Base-by-base conservation (phyloP, 305 asterid genomes). In the Solanum hybrid region DNA sequence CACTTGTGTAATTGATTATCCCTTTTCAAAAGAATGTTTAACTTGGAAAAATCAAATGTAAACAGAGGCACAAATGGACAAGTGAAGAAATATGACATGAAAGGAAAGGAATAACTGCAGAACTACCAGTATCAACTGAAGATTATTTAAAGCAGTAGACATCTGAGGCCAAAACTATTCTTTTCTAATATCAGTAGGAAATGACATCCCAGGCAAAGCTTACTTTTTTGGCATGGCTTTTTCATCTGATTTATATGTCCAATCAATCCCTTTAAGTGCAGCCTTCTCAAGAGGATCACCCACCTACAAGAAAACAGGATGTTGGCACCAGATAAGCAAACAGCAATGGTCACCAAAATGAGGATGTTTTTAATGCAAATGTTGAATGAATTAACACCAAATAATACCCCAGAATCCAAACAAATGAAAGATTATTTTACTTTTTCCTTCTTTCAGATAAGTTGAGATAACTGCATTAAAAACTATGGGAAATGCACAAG, bases 281-380 rank as follows among this genome's bases (percentile, higher is more conserved):
- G 99, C 99, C 93, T 96, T 96, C 93, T 97, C 99, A 93, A 97
- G 99, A 90, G 99, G 99, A 93, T 97, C 99, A 29, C 99, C 99
- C 89, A 97, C 99, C 99, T 97, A 93, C 90, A 90, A 84, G 73
- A 13, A 90, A 79, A 61, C 10, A 86, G 45, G 81, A 15, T 6
- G 37, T 89, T 57, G 51, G 36, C 20, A 65, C 61, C 76, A 24
- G 36, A 78, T 32, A 57, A 57, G 70, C 70, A 57, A 84, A 31
- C 41, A 84, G 88, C 29, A 29, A 51, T 5, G 22, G 31, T 51
- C 88, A 10, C 33, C 39, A 84, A 51, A 84, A 31, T 45, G 73
- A 45, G 88, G 75, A 29, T 45, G 11, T 45, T 84, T 45, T 11
- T 5, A 27, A 84, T 45, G 88, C 75, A 27, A 29, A 83, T 45